Evolutionary conservation across 1,284 basidiomycete genomes (phyloP), one percentile per base, ranked within the genome.

Genomic region (Takashimella koratensis): DNA sequence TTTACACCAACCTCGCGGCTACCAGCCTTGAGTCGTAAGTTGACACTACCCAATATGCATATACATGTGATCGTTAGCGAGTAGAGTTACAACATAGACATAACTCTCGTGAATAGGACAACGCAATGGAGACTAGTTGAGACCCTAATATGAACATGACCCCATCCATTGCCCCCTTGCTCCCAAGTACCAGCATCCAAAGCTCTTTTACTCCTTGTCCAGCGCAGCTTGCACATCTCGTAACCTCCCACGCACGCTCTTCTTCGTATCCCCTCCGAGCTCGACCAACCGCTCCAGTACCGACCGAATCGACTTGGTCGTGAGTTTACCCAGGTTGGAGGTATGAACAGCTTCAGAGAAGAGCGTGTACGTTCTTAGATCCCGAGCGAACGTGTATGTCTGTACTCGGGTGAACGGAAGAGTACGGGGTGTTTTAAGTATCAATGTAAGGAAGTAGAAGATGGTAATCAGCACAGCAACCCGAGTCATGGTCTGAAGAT

Each of bases 321-420:
- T 47, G 24, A 60, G 46, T 42, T 60, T 54, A 16, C 39, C 30
- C 21, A 66, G 45, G 47, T 58, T 56, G 13, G 51, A 47, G 27
- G 58, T 43, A 43, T 71, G 53, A 40, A 66, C 59, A 1, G 66
- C 63, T 56, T 76, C 73, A 11, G 26, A 40, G 23, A 76, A 59
- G 22, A 66, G 47, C 23, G 52, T 36, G 40, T 59, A 74, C 6
- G 75, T 76, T 4, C 74, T 57, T n/a, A 69, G 57, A 57, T 76
- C 75, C 23, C 75, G 56, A 1, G 75, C 74, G 46, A 76, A 76
- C 0, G 74, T 75, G 52, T 76, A 71, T 11, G 75, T 76, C 73
- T 76, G 48, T n/a, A n/a, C n/a, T n/a, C n/a, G n/a, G n/a, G n/a
- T n/a, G n/a, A n/a, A n/a, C n/a, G n/a, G n/a, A n/a, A n/a, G n/a